Percentiles rank a stretch among this genome's conserved stretches.
Conservation (phyloP, 331 rosid genomes). For the Rhamnella rubrinervis region DNA sequence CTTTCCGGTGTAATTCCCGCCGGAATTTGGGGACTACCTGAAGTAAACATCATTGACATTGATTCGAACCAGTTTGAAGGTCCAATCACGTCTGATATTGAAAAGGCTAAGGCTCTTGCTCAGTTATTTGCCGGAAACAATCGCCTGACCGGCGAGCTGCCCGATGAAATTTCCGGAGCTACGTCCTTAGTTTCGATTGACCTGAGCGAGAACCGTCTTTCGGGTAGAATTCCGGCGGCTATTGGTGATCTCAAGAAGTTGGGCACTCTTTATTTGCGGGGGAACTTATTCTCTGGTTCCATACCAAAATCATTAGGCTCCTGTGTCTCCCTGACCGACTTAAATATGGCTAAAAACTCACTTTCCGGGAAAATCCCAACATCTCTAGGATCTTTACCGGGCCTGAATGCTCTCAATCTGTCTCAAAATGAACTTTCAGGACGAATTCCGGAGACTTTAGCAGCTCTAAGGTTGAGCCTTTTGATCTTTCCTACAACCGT, state of each 20-base stretch:
- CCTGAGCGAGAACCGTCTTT: conserved; percentile 54
- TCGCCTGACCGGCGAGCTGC: conserved; percentile 60
- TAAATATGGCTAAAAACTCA: conserved; percentile 54
- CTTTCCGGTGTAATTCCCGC: conserved; percentile 74
- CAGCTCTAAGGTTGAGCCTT: conserved; percentile 54
- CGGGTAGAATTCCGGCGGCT: conserved; percentile 51
- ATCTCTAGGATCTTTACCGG: conserved; percentile 58
- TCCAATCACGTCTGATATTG: conserved; percentile 46
- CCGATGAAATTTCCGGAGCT: conserved; percentile 54
- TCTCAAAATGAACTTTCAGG: conserved; percentile 67
- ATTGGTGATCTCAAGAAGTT: conserved; percentile 57
- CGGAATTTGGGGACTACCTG: conserved; percentile 77
- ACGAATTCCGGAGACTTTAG: conserved; percentile 54
- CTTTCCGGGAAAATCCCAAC: conserved; percentile 57
- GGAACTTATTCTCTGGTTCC: conserved; percentile 53
- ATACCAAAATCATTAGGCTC: conserved; percentile 68
- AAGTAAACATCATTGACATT: conserved; percentile 53
- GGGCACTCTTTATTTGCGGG: conserved; percentile 48
- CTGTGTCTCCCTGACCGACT: conserved; percentile 44
- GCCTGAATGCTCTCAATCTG: conserved; percentile 58
- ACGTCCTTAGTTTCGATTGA: conserved; percentile 43
- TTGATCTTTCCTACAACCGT: conserved; percentile 64
- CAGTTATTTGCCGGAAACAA: conserved; percentile 42
- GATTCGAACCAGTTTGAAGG: conserved; percentile 58
- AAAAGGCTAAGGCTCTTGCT: conserved; percentile 46